Evolutionary conservation across 495 filamentous ascomycete species (phyloP), one percentile per base, ranked within the genome.

Genomic region (Trichoderma gamsii): DNA sequence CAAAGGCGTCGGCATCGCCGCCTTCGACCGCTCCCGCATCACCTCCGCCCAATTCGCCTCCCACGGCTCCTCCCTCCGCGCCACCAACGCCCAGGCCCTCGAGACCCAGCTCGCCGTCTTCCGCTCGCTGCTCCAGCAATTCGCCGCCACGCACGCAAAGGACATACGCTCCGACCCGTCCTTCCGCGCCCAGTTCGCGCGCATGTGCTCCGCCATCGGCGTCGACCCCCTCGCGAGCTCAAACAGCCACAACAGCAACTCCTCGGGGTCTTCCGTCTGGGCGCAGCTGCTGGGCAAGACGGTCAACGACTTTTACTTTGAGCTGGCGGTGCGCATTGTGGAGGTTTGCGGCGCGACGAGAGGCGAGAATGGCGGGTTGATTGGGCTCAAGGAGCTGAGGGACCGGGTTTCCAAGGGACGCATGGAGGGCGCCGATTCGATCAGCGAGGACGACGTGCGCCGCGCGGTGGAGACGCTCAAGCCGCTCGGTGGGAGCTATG

Each of bases 281-380:
- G 90, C 92, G 16, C 93, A 97, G 80, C 87, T 97, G 72, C 78
- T 97, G 66, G 95, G 95, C 1, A 84, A 90, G 25, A 91, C 87
- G 72, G 94, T 98, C 70, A 97, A 97, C 76, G 96, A 98, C 76
- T 99, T 98, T 73, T 98, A 98, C 77, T 98, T 98, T 76, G 94
- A 96, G 79, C 84, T 99, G 63, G 96, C 92, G 0, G 93, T 97
- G 49, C 82, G 92, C 38, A 92, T 98, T 8, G 96, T 99, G 9
- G 95, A 97, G 78, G 87, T 98, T 0, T 99, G 95, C 77, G 82
- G 92, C 4, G 87, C 86, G 65, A 97, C 93, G 49, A 83, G 96
- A 67, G 86, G 86, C 21, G 95, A 97, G 77, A 98, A 99, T 77
- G 95, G 95, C 0, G 95, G 95, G 0, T 76, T 99, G 72, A 89